phyloP scores from a whole-genome alignment of 2,329 filamentous ascomycete species.

The Parastagonospora nodorum region DNA sequence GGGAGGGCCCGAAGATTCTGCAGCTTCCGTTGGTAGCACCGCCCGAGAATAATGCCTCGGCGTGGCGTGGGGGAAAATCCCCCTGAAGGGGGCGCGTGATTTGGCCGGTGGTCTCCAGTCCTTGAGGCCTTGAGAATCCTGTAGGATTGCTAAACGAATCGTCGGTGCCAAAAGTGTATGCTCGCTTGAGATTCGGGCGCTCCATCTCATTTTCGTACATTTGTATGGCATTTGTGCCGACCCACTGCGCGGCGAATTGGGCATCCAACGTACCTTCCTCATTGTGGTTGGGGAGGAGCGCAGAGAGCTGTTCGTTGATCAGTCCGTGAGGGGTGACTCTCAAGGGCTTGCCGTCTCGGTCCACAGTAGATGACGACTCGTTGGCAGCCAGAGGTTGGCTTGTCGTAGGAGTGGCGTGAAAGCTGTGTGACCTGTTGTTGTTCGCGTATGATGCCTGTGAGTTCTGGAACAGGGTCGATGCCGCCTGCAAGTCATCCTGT shows the following conservation, averaged over 20 bases:
- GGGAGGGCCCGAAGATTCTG: too few species aligned
- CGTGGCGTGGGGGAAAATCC: too few species aligned
- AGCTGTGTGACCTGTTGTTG: slow-evolving; percentile 24
- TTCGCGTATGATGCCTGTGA: slow-evolving; percentile 31
- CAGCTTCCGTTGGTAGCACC: slow-evolving; percentile 9
- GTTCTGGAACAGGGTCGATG: slow-evolving; percentile 39
- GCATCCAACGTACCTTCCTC: slow-evolving; percentile 35
- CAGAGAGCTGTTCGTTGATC: slow-evolving; percentile 36
- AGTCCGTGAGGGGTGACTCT: slow-evolving; percentile 31
- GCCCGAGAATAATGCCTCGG: slow-evolving; percentile 19
- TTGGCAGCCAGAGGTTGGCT: slow-evolving; percentile 5
- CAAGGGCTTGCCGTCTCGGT: slow-evolving; percentile 17
- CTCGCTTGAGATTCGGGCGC: slow-evolving; percentile 29
- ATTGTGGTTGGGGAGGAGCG: slow-evolving; percentile 35
- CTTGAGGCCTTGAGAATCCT: slow-evolving; percentile 30
- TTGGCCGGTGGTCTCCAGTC: slow-evolving; percentile 27
- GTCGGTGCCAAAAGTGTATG: slow-evolving; percentile 45
- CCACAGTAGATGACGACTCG: slow-evolving; percentile 3
- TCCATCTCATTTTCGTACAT: slow-evolving; percentile 24
- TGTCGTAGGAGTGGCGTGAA: slow-evolving; percentile 18
- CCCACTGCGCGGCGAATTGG: slow-evolving; percentile 35
- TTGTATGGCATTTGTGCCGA: slow-evolving; percentile 20
- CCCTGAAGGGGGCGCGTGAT: slow-evolving; percentile 28
- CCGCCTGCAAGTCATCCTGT: slow-evolving; percentile 38
- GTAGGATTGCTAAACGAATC: slow-evolving; percentile 39